phyloP scores from a whole-genome alignment of 352 stramenopile species.

The Pilasporangium apinafurcum region DNA sequence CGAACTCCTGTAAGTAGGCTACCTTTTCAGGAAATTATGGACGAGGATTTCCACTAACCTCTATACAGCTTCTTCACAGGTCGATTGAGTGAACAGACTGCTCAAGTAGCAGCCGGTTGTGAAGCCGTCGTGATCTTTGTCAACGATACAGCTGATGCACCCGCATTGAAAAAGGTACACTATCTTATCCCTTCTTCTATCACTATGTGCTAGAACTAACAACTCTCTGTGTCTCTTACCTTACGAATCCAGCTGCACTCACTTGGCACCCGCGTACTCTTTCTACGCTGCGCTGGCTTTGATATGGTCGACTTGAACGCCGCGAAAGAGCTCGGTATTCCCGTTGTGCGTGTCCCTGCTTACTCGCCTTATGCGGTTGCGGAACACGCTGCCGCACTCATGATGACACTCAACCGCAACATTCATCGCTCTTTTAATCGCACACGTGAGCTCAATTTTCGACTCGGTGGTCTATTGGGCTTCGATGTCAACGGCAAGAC shows the following conservation, averaged over 20 bases:
- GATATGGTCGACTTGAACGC: constrained; percentile 68
- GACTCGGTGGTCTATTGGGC: constrained; percentile 42
- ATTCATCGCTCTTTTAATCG: constrained; percentile 72
- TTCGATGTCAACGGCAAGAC: constrained; percentile 73
- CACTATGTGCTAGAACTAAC: background rate
- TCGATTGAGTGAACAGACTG: constrained; percentile 41
- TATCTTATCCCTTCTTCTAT: background rate
- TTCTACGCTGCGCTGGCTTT: constrained; percentile 78
- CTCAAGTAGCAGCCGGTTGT: constrained; percentile 40
- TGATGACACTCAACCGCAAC: constrained; percentile 82
- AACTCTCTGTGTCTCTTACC: no score
- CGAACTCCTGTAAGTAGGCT: constrained; percentile 36
- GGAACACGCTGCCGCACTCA: constrained; percentile 64
- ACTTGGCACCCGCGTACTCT: constrained; percentile 50
- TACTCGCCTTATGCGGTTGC: constrained; percentile 82
- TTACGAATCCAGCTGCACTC: constrained; percentile 18
- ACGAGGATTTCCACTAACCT: background rate
- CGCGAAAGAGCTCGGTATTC: constrained; percentile 30
- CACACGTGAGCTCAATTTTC: constrained; percentile 72
- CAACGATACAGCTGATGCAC: constrained; percentile 71
- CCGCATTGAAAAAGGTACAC: constrained; percentile 42
- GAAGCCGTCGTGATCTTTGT: constrained; percentile 81
- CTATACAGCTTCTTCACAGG: constrained; percentile 39
- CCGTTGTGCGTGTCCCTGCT: constrained; percentile 55
- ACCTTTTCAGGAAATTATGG: constrained; percentile 1